phyloP scores from a whole-genome alignment of 306 rosid genomes.

The Purshia tridentata region DNA sequence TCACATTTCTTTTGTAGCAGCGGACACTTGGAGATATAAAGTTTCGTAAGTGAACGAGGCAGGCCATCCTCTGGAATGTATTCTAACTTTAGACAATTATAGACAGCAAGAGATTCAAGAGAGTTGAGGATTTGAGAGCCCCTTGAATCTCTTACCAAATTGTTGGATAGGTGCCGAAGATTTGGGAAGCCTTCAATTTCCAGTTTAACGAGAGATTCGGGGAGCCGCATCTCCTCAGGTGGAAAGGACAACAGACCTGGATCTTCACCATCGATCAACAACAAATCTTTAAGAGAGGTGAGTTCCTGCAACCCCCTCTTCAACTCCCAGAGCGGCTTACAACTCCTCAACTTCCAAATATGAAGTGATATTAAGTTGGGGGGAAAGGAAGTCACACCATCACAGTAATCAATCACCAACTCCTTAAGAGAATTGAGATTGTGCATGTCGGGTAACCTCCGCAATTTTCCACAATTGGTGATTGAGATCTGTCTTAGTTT shows the following conservation, averaged over 20 bases:
- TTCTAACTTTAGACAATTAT: conserved; percentile 9
- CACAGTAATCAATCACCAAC: neutral
- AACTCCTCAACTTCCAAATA: conserved; percentile 5
- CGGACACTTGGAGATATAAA: conserved; percentile 15
- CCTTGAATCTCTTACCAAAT: too few species aligned
- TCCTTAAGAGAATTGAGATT: conserved; percentile 23
- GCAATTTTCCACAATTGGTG: too few species aligned
- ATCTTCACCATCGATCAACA: neutral
- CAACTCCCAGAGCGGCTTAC: conserved; percentile 9
- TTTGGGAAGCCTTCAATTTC: neutral
- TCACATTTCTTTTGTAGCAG: conserved; percentile 20
- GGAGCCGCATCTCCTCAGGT: conserved; percentile 20
- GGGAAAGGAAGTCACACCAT: conserved; percentile 13
- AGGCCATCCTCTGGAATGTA: conserved; percentile 19
- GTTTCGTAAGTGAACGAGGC: conserved; percentile 21
- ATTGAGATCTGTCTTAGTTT: too few species aligned
- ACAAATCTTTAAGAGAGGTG: conserved; percentile 9
- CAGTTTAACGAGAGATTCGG: conserved; percentile 19
- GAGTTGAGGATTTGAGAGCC: conserved; percentile 18
- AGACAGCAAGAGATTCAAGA: neutral
- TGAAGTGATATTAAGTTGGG: conserved; percentile 13
- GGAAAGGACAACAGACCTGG: conserved; percentile 12
- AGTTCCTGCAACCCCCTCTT: conserved; percentile 20
- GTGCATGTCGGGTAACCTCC: too few species aligned
- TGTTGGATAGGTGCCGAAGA: conserved; percentile 1